Evolutionary conservation across 352 stramenopile genomes (phyloP), one percentile per base, ranked within the genome.

Genomic region (Globisporangium emineosum): DNA sequence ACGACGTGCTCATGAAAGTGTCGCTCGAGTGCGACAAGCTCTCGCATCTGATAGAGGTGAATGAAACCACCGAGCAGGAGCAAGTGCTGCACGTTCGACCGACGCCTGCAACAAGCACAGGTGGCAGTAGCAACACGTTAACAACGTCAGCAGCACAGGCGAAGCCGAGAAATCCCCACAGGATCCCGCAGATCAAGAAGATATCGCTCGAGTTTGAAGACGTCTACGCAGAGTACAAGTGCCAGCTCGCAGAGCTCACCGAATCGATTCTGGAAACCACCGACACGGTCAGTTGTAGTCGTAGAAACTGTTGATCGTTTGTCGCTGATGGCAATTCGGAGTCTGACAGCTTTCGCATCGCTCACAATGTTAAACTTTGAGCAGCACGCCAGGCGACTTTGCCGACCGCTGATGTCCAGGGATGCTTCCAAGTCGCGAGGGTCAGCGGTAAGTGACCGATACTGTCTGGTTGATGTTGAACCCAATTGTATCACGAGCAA

Each of bases 201-300:
- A 85, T 90, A 62, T 77, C 77, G 40, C 32, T 78, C 19, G 81
- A 88, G 55, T 76, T 87, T 47, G 73, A 78, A 33, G 66, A 77
- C 6, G 51, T 78, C 40, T 65, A 75, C 33, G 74, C 76, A 15
- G 76, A 88, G 57, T 73, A 66, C 67, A 88, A 88, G 30, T 69
- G 79, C 19, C 63, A 81, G 27, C 69, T 90, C 42, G 81, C 77
- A 1, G 69, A 83, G 58, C 64, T 90, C 33, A 84, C 75, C 4
- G 81, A 90, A 25, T 78, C 64, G 33, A 70, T 90, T n/a, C 23
- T 83, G 10, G 79, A 90, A 6, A 73, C 73, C 23, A 60, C 77
- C 7, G 77, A 86, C 43, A 57, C 59, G 71, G 76, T 79, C 60
- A 17, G 57, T 57, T 21, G 8, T 21, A 7, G n/a, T 17, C n/a